Evolutionary conservation across 768 basidiomycete species (phyloP).

Genomic region (Chalciporus sphaerocephalus): DNA sequence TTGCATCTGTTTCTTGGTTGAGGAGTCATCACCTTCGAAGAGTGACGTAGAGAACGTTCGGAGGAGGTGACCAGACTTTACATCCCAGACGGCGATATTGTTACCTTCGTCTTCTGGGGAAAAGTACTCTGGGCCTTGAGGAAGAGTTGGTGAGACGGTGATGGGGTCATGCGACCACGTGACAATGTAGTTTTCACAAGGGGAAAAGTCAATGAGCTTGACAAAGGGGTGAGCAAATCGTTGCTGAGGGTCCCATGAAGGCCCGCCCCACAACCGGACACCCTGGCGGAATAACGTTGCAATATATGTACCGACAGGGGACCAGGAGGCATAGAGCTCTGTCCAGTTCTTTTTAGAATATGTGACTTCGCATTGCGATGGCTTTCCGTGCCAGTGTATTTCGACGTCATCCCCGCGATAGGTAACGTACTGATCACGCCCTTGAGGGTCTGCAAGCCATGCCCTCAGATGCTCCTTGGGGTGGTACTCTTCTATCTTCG

Average conservation of each 20-base stretch:
- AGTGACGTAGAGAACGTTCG: conserved; percentile 80
- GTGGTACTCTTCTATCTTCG: conserved; percentile 64
- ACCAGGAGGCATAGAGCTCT: conserved; percentile 95
- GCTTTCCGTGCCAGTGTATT: conserved; percentile 90
- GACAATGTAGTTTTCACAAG: conserved; percentile 92
- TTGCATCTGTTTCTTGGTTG: conserved; percentile 74
- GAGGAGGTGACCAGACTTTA: conserved; percentile 87
- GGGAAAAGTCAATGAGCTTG: conserved; percentile 95
- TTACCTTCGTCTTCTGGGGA: conserved; percentile 95
- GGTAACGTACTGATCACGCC: conserved; percentile 93
- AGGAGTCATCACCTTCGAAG: conserved; percentile 52
- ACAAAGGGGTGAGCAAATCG: conserved; percentile 95
- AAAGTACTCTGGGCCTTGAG: conserved; percentile 81
- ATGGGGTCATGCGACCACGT: conserved; percentile 98
- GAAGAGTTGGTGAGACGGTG: conserved; percentile 72
- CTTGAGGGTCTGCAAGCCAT: conserved; percentile 89
- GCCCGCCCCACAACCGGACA: conserved; percentile 92
- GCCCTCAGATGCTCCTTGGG: conserved; percentile 89
- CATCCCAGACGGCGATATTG: conserved; percentile 97
- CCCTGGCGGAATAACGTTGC: conserved; percentile 93
- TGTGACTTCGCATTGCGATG: conserved; percentile 78
- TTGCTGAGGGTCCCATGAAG: conserved; percentile 82
- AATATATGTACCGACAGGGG: conserved; percentile 91
- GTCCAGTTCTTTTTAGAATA: conserved; percentile 88
- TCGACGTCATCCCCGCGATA: conserved; percentile 89